These are phyloP conservation scores for Psophocarpus tetragonolobus DNA, from an alignment of 306 rosid genomes.

Conservation along the genomic window DNA sequence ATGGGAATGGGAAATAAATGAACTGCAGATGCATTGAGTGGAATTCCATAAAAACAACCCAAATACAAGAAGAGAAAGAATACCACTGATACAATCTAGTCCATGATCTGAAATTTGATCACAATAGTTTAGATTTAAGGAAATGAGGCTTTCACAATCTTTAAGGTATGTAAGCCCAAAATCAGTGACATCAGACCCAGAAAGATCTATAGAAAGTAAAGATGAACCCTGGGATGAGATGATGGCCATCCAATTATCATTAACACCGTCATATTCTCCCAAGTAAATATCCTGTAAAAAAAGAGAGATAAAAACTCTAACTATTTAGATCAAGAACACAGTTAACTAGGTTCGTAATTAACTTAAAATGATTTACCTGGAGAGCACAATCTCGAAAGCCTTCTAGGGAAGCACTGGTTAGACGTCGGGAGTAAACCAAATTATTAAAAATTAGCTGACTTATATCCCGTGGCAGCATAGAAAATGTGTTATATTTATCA, in stretches of 20 bases:
- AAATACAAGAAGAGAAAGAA: constrained; percentile 15
- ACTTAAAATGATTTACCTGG: constrained; percentile 60
- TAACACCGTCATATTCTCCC: constrained; percentile 77
- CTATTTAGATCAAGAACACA: constrained; percentile 30
- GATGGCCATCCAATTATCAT: constrained; percentile 87
- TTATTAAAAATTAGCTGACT: constrained; percentile 86
- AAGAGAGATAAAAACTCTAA: not conserved
- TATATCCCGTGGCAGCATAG: constrained; percentile 82
- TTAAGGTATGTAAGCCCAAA: constrained; percentile 67
- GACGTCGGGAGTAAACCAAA: constrained; percentile 55
- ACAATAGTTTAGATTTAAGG: constrained; percentile 73
- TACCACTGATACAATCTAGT: constrained; percentile 71
- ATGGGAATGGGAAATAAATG: constrained; percentile 12
- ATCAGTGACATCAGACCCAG: constrained; percentile 84
- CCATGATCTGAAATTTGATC: constrained; percentile 84
- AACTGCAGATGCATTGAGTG: not conserved
- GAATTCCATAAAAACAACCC: not conserved
- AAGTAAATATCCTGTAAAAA: constrained; percentile 72
- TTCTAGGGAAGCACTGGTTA: constrained; percentile 54
- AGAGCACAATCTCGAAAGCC: constrained; percentile 89
- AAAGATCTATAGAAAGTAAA: constrained; percentile 81
- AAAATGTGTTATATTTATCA: constrained; percentile 52
- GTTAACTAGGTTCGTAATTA: constrained; percentile 3
- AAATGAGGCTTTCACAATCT: constrained; percentile 71
- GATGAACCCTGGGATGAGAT: constrained; percentile 89